Conservation (phyloP, 2,329 filamentous ascomycete genomes). For the Calonectria pseudoreteaudii region DNA sequence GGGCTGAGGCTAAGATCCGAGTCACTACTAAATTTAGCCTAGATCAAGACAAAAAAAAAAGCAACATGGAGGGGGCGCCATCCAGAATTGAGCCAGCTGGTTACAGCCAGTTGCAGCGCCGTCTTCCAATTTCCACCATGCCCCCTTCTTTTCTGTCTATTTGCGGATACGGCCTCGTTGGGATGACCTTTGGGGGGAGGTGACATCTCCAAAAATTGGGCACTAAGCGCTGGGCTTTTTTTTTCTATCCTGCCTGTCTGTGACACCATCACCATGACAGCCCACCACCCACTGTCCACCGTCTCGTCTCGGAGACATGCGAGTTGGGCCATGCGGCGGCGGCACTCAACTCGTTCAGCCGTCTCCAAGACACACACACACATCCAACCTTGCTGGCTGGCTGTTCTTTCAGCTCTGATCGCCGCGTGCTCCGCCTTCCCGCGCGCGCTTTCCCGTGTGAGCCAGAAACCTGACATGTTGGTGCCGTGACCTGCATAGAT, state of each 20-base stretch:
- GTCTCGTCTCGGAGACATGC: neutral
- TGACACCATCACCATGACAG: neutral
- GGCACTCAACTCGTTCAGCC: neutral
- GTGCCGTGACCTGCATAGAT: neutral
- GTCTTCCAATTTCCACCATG: neutral
- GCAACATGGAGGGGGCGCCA: too few species aligned
- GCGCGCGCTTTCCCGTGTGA: neutral
- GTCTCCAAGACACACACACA: neutral
- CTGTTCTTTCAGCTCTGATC: neutral
- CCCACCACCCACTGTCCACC: too few species aligned
- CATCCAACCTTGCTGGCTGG: too few species aligned
- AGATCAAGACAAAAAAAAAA: neutral
- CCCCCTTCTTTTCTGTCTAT: neutral
- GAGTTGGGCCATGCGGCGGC: too few species aligned
- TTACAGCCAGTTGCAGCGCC: neutral
- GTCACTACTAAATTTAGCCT: neutral
- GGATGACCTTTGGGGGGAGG: neutral
- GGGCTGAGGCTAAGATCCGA: neutral
- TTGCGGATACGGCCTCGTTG: conserved; percentile 1
- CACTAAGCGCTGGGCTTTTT: neutral
- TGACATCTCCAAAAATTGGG: too few species aligned
- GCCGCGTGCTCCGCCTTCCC: neutral
- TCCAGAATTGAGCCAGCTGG: neutral
- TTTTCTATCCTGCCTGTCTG: neutral
- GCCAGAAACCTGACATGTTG: neutral